Percentiles rank a stretch among this genome's conserved stretches.
phyloP scores from a whole-genome alignment of 768 basidiomycete species.

The Tricholoma sp. region DNA sequence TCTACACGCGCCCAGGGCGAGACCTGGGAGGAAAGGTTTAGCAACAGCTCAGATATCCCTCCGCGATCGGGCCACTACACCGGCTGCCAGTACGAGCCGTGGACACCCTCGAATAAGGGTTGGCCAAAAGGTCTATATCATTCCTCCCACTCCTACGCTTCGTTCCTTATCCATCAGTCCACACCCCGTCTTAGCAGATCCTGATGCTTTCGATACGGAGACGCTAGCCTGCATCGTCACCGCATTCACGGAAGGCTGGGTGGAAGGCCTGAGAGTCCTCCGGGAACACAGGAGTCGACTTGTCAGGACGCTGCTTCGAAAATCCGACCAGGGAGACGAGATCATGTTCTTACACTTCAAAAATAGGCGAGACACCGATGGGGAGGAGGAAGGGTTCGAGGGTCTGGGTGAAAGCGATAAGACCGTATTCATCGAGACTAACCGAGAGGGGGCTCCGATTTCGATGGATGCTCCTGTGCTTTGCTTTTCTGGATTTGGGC shows the following conservation, averaged over 20 bases:
- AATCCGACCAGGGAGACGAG: neutral
- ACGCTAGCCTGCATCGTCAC: constrained; percentile 26
- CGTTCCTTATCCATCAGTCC: constrained; percentile 36
- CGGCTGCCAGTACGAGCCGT: constrained; percentile 1
- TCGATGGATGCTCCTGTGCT: constrained; percentile 26
- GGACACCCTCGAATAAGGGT: constrained; percentile 5
- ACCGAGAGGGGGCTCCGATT: neutral
- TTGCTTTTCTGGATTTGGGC: constrained; percentile 33
- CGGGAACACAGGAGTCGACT: constrained; percentile 42
- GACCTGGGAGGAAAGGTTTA: constrained; percentile 54
- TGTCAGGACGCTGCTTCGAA: constrained; percentile 30
- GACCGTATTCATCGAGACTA: constrained; percentile 22
- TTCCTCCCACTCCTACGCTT: constrained; percentile 50
- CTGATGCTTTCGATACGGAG: constrained; percentile 16
- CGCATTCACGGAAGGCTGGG: constrained; percentile 62
- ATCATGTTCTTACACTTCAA: constrained; percentile 10
- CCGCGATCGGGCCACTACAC: constrained; percentile 23
- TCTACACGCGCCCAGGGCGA: constrained; percentile 18
- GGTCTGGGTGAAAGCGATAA: constrained; percentile 29
- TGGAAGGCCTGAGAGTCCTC: constrained; percentile 50
- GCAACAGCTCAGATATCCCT: constrained; percentile 64
- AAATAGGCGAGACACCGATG: constrained; percentile 16
- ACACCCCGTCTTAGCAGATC: constrained; percentile 25
- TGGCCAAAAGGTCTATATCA: constrained; percentile 41
- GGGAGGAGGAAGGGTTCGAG: constrained; percentile 27